Evolutionary conservation across 2,329 filamentous ascomycete genomes (phyloP).

Genomic region (Metarhizium sp.): DNA sequence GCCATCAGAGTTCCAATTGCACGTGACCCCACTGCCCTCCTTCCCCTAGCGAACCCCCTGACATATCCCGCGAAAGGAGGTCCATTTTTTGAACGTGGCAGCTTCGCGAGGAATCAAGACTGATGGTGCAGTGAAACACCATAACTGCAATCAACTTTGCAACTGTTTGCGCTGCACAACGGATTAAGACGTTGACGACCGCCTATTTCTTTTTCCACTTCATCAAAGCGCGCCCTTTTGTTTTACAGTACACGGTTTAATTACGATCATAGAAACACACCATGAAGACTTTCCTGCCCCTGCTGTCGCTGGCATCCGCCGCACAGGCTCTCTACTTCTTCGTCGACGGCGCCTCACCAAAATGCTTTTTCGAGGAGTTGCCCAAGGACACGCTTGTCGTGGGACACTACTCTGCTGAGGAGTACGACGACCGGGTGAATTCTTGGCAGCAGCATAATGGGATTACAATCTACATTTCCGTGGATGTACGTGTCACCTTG

Average conservation of each 20-base stretch:
- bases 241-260: background rate
- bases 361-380: constrained; percentile 97
- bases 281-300: constrained; percentile 54
- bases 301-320: constrained; percentile 55
- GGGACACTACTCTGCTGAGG: constrained; percentile 80
- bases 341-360: constrained; percentile 74
- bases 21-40: constrained; percentile 21
- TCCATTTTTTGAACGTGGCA: constrained; percentile 39
- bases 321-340: constrained; percentile 91
- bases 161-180: background rate
- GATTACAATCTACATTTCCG: constrained; percentile 79
- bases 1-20: constrained; percentile 3
- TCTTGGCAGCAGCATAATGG: constrained; percentile 64
- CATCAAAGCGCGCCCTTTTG: background rate
- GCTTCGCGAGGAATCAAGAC: constrained; percentile 22
- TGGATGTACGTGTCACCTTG: constrained; percentile 53
- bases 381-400: constrained; percentile 96
- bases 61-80: constrained; percentile 7
- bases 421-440: constrained; percentile 63
- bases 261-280: constrained; percentile 12
- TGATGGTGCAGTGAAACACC: background rate
- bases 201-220: background rate
- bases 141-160: background rate
- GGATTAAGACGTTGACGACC: background rate
- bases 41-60: background rate